Conservation (phyloP, 1,284 basidiomycete species). For the Melampsora americana region DNA sequence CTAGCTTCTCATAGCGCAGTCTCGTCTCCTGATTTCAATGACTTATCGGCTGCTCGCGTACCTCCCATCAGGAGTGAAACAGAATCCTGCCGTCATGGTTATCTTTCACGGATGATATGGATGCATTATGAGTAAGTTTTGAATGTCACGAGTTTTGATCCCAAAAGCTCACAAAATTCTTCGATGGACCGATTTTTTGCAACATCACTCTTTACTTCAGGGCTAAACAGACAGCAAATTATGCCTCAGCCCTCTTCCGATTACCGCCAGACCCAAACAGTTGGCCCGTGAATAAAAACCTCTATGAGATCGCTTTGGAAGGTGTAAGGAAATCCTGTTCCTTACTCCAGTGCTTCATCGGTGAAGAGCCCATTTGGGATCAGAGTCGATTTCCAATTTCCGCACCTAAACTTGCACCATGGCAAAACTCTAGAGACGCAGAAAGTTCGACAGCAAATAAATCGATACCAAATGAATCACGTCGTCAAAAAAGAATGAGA, state of each 20-base stretch:
- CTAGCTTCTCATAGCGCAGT: constrained; percentile 1
- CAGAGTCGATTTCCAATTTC: not conserved
- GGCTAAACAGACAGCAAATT: constrained; percentile 13
- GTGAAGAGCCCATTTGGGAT: constrained; percentile 3
- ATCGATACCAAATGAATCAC: not conserved
- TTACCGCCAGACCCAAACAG: not conserved
- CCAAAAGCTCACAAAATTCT: not conserved
- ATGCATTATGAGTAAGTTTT: constrained; percentile 13
- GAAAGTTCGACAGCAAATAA: not conserved
- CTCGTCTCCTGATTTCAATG: constrained; percentile 2
- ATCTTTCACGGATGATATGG: not conserved
- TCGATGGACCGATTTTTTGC: not conserved
- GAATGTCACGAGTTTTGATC: not conserved
- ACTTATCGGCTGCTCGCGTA: not conserved
- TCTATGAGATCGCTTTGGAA: not conserved
- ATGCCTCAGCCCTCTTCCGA: constrained; percentile 14
- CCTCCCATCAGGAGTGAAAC: constrained; percentile 1
- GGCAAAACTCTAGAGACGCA: not conserved
- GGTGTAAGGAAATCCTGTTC: constrained; percentile 1
- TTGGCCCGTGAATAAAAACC: not conserved
- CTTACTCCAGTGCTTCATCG: constrained; percentile 2
- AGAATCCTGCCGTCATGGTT: not conserved
- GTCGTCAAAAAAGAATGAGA: not conserved
- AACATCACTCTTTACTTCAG: not conserved
- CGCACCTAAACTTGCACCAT: constrained; percentile 2